Evolutionary conservation across 2,329 filamentous ascomycete species (phyloP).

Genomic region (Aureobasidium sp.): DNA sequence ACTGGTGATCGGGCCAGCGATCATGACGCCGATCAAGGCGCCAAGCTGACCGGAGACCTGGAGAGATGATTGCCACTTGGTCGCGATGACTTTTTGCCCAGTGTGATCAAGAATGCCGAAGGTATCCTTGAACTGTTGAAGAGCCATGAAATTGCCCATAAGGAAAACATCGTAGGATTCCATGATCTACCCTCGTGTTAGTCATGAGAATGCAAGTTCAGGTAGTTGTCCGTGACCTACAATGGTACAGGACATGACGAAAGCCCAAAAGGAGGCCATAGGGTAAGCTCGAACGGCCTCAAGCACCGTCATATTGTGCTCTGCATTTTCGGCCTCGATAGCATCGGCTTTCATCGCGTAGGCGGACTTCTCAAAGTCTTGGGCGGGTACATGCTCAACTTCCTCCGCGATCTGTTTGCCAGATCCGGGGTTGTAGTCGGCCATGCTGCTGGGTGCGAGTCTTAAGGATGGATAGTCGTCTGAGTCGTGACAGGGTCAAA

Average conservation of each 20-base stretch:
- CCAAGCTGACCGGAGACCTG: conserved; percentile 48
- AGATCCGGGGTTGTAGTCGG: too few species aligned
- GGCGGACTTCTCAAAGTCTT: too few species aligned
- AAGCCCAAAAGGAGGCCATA: conserved; percentile 47
- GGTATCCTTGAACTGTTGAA: conserved; percentile 34
- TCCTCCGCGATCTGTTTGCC: too few species aligned
- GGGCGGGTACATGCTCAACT: too few species aligned
- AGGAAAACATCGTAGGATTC: conserved; percentile 57
- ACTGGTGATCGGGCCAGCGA: conserved; percentile 53
- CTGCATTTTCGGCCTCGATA: conserved; percentile 48
- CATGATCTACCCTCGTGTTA: conserved; percentile 45
- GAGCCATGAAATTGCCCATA: conserved; percentile 51
- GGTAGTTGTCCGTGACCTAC: conserved; percentile 29
- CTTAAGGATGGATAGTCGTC: too few species aligned
- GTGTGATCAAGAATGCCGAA: conserved; percentile 35
- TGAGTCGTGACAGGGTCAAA: too few species aligned
- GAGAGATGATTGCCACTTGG: conserved; percentile 52
- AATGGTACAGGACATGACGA: conserved; percentile 49
- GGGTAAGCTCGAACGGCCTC: conserved; percentile 45
- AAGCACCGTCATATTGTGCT: conserved; percentile 43
- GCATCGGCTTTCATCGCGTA: conserved; percentile 35
- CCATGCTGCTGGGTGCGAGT: too few species aligned
- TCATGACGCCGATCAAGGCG: conserved; percentile 51
- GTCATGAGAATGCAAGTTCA: neutral
- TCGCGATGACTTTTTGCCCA: conserved; percentile 32